phyloP scores from a whole-genome alignment of 768 basidiomycete genomes.

The Tulasnella sp. region DNA sequence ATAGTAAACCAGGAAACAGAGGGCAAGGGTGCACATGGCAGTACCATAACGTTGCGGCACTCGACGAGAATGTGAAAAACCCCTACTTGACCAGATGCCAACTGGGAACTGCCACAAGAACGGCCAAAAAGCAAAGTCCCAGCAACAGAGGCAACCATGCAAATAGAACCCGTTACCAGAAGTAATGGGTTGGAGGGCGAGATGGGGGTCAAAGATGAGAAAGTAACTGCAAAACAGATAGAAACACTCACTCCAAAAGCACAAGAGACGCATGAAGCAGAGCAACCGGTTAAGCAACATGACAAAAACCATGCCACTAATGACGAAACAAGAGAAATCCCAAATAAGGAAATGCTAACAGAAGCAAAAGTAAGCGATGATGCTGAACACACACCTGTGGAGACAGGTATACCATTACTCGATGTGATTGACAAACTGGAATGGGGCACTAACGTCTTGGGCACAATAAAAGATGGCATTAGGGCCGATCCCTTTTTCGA shows the following conservation, averaged over 20 bases:
- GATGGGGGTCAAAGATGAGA: too few relatives aligned
- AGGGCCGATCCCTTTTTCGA: constrained; percentile 24
- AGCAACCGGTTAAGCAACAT: too few relatives aligned
- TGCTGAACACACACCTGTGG: neutral
- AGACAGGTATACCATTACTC: neutral
- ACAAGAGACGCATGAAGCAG: too few relatives aligned
- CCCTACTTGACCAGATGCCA: too few relatives aligned
- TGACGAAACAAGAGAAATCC: neutral
- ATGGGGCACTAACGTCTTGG: constrained; percentile 18
- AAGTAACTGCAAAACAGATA: too few relatives aligned
- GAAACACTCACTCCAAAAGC: too few relatives aligned
- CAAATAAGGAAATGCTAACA: neutral
- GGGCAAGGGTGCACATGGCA: neutral
- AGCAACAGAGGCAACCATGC: too few relatives aligned
- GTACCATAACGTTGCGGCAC: neutral
- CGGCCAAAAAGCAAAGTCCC: too few relatives aligned
- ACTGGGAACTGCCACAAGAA: too few relatives aligned
- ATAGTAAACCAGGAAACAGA: neutral
- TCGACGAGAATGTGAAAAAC: too few relatives aligned
- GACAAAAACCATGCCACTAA: neutral
- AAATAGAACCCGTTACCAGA: too few relatives aligned
- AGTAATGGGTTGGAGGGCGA: too few relatives aligned
- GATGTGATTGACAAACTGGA: constrained; percentile 10
- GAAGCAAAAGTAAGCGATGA: neutral
- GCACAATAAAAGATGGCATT: constrained; percentile 18